Evolutionary conservation across 2,329 filamentous ascomycete species (phyloP).

Genomic region (Botrytis galanthina): DNA sequence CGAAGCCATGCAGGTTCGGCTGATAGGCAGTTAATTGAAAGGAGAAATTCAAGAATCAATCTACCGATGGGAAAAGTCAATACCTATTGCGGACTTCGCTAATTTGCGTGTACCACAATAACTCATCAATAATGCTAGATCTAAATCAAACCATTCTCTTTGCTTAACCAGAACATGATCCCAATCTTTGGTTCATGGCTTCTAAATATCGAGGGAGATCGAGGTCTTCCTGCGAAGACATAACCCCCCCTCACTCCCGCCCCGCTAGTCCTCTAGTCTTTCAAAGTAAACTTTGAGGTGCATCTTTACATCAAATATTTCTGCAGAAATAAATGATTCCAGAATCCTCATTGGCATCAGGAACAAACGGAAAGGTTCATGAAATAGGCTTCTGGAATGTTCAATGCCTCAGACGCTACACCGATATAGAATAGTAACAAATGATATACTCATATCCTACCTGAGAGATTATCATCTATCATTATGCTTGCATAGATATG

Average conservation of each 20-base stretch:
- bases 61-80: background rate
- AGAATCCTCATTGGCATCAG: background rate
- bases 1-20: background rate
- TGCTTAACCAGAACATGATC: background rate
- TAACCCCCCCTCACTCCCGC: rapidly evolving
- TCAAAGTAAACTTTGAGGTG: background rate
- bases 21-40: background rate
- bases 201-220: background rate
- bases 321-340: rapidly evolving
- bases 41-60: rapidly evolving
- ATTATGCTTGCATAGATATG: background rate
- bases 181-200: no score
- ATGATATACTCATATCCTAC: rapidly evolving
- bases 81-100: background rate
- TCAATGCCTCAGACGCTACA: background rate
- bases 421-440: background rate
- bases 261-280: background rate
- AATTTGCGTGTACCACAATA: background rate
- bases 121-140: background rate
- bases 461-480: no score
- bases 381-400: background rate
- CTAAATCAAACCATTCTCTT: background rate
- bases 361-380: rapidly evolving
- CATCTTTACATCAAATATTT: background rate
- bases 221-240: background rate